phyloP scores from a whole-genome alignment of 192 early-diverging fungal species.

The Podila clonocystis region DNA sequence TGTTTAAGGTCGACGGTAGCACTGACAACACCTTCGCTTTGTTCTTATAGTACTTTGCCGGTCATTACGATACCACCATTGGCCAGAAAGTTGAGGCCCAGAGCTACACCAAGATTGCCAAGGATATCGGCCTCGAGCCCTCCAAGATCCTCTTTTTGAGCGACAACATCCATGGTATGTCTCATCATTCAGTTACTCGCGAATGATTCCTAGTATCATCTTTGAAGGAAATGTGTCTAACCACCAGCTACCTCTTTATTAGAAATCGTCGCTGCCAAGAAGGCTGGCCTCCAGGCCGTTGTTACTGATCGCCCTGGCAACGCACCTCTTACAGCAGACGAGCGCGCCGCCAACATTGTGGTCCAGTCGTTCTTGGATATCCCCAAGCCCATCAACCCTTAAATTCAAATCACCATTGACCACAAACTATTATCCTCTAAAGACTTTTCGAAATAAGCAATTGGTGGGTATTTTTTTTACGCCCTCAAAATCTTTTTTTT shows the following conservation, averaged over 20 bases:
- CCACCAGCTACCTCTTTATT: not conserved
- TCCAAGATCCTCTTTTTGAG: conserved; percentile 84
- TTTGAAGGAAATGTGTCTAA: not conserved
- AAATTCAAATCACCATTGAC: not conserved
- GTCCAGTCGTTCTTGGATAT: conserved; percentile 47
- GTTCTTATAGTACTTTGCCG: conserved; percentile 70
- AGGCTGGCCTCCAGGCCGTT: conserved; percentile 74
- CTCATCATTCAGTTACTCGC: not conserved
- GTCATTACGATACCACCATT: conserved; percentile 94
- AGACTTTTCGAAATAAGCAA: too few relatives aligned
- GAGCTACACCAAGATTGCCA: conserved; percentile 82
- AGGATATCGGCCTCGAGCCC: conserved; percentile 66
- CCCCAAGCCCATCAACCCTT: conserved; percentile 18
- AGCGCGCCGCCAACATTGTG: conserved; percentile 17
- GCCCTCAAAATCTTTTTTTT: too few relatives aligned
- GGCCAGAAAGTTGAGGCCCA: conserved; percentile 77
- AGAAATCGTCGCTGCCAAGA: conserved; percentile 84
- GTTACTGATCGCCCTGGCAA: conserved; percentile 85
- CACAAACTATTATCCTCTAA: too few relatives aligned
- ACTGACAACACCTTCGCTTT: not conserved
- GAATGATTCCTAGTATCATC: too few relatives aligned
- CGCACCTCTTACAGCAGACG: conserved; percentile 53
- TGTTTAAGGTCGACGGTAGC: too few relatives aligned
- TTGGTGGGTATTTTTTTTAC: too few relatives aligned
- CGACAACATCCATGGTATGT: conserved; percentile 83